Evolutionary conservation across 2,329 filamentous ascomycete genomes (phyloP).

Genomic region (Penicillium sp.): DNA sequence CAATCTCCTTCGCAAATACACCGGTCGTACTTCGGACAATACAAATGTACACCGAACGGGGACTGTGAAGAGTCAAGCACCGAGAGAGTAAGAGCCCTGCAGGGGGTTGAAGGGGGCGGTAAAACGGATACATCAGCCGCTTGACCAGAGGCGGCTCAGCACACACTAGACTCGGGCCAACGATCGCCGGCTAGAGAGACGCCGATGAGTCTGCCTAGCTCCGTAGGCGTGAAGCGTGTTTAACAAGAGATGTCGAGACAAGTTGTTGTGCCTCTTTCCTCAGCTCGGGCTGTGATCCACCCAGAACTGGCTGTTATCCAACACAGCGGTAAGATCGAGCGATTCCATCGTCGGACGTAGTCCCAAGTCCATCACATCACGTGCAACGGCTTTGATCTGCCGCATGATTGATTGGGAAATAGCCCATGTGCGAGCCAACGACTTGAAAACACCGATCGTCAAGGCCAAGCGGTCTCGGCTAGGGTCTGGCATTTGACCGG

Average conservation of each 20-base stretch:
- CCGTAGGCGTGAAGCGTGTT: not conserved
- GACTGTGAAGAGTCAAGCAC: not conserved
- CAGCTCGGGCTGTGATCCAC: constrained; percentile 28
- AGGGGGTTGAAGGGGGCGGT: not conserved
- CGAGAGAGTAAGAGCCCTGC: not conserved
- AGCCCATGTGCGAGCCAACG: constrained; percentile 66
- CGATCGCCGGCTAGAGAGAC: not conserved
- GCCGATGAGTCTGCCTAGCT: not conserved
- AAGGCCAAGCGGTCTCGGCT: constrained; percentile 68
- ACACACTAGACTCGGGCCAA: not conserved
- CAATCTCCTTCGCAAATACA: not conserved
- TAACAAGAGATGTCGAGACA: not conserved
- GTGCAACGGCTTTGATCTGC: constrained; percentile 74
- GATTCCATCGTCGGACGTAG: constrained; percentile 37
- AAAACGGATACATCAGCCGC: not conserved
- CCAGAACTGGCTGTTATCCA: constrained; percentile 38
- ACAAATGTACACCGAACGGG: not conserved
- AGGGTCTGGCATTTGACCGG: constrained; percentile 56
- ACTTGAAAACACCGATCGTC: constrained; percentile 71
- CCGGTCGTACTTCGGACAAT: not conserved
- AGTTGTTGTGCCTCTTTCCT: not conserved
- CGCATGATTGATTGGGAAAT: constrained; percentile 65
- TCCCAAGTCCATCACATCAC: constrained; percentile 59
- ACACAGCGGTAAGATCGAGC: constrained; percentile 34
- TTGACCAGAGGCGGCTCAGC: not conserved